These are phyloP conservation scores for Lithocarpus polystachyus DNA, from an alignment of 306 rosid species.

Conservation along the genomic window DNA sequence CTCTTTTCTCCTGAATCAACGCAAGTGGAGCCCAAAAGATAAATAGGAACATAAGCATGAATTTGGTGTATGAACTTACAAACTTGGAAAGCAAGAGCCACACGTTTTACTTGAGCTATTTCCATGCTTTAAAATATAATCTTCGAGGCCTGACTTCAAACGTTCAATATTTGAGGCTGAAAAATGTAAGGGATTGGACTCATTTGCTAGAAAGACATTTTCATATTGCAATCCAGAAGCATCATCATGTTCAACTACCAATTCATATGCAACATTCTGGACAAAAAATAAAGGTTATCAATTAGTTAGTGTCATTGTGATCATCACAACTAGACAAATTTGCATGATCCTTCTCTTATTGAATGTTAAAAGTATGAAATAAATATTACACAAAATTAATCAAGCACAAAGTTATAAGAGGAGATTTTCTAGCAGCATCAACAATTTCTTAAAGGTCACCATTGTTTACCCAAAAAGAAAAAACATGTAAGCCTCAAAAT, in stretches of 20 bases:
- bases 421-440: slow-evolving; percentile 18
- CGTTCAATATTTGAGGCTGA: slow-evolving; percentile 60
- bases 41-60: slow-evolving; percentile 14
- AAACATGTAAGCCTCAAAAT: neutral
- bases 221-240: slow-evolving; percentile 49
- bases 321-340: slow-evolving; percentile 13
- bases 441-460: slow-evolving; percentile 1
- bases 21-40: slow-evolving; percentile 15
- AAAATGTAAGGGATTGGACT: slow-evolving; percentile 30
- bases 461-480: neutral
- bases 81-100: slow-evolving; percentile 55
- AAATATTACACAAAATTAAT: neutral
- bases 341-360: neutral
- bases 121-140: slow-evolving; percentile 73
- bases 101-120: slow-evolving; percentile 44
- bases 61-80: slow-evolving; percentile 39
- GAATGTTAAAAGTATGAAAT: neutral
- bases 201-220: slow-evolving; percentile 54
- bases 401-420: neutral
- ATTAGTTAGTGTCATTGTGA: slow-evolving; percentile 14
- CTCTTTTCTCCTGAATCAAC: slow-evolving; percentile 20
- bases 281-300: slow-evolving; percentile 22
- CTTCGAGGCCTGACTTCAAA: slow-evolving; percentile 71
- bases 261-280: slow-evolving; percentile 70
- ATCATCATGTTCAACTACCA: slow-evolving; percentile 51